A percentile compares a stretch with the other conserved stretches of the same genome.
Conservation (phyloP, 305 asterid species). For the Fraxinus sp. region DNA sequence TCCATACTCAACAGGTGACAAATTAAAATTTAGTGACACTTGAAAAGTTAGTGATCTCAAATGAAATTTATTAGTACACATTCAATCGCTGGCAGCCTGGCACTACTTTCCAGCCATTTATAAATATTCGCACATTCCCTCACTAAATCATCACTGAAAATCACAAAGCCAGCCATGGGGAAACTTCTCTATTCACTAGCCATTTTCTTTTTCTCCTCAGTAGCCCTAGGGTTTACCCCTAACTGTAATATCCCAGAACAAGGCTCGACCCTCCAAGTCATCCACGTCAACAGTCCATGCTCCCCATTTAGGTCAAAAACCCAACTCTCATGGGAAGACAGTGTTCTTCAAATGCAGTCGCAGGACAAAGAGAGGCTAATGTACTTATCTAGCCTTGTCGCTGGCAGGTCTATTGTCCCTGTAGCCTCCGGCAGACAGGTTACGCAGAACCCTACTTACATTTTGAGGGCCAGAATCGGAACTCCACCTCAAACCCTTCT, state of each 20-base stretch:
- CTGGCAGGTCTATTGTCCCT: slow-evolving; percentile 38
- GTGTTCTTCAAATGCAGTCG: slow-evolving; percentile 53
- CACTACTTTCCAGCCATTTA: background rate
- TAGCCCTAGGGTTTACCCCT: slow-evolving; percentile 7
- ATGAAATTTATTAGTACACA: too few species aligned
- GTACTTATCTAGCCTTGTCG: slow-evolving; percentile 42
- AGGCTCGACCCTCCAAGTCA: slow-evolving; percentile 36
- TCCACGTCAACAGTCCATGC: slow-evolving; percentile 46
- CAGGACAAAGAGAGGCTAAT: slow-evolving; percentile 41
- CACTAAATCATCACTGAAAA: background rate
- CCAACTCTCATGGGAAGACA: slow-evolving; percentile 46
- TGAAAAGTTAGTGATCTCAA: too few species aligned
- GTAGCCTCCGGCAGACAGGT: slow-evolving; percentile 50
- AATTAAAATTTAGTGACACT: too few species aligned
- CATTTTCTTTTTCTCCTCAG: slow-evolving; percentile 23
- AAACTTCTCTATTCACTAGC: slow-evolving; percentile 18
- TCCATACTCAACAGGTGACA: too few species aligned
- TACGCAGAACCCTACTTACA: slow-evolving; percentile 50
- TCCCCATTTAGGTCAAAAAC: slow-evolving; percentile 44
- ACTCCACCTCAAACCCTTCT: slow-evolving; percentile 53
- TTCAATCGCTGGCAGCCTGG: too few species aligned
- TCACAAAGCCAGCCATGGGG: slow-evolving; percentile 20
- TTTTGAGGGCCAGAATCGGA: slow-evolving; percentile 44
- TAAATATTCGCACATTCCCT: slow-evolving; percentile 14
- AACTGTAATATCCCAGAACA: slow-evolving; percentile 27